phyloP scores from a whole-genome alignment of 73 alveolate species.

The Durusdinium trenchii region DNA sequence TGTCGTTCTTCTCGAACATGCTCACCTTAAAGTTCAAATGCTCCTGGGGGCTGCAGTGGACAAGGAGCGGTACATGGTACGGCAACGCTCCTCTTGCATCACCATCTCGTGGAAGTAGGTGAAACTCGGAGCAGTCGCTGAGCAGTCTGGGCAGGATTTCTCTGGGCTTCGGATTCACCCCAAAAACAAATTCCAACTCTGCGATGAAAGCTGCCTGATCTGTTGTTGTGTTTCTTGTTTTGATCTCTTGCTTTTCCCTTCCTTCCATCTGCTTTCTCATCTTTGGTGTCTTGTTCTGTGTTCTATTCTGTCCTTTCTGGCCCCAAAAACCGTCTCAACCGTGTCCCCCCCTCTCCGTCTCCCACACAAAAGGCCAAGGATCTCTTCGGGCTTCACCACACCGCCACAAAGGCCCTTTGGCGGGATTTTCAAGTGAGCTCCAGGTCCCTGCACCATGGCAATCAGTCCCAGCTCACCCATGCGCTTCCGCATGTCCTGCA shows the following conservation, averaged over 20 bases:
- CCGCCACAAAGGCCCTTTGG: conserved; percentile 35
- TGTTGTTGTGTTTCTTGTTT: too few relatives aligned
- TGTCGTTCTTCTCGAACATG: conserved; percentile 24
- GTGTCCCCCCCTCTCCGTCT: not conserved
- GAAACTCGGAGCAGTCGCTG: not conserved
- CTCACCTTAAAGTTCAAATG: conserved; percentile 31
- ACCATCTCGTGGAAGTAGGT: not conserved
- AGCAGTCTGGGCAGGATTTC: too few relatives aligned
- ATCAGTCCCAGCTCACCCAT: conserved; percentile 42
- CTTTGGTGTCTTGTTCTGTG: too few relatives aligned
- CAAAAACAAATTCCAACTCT: too few relatives aligned
- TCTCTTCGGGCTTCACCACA: conserved; percentile 45
- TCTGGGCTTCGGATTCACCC: too few relatives aligned
- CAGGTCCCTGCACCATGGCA: conserved; percentile 43
- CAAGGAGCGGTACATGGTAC: not conserved
- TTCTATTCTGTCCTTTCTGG: too few relatives aligned
- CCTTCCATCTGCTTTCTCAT: too few relatives aligned
- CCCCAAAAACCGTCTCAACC: too few relatives aligned
- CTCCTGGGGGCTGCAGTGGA: conserved; percentile 49
- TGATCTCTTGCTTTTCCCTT: too few relatives aligned
- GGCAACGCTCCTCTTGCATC: not conserved
- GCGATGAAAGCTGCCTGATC: too few relatives aligned
- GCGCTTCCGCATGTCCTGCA: conserved; percentile 62
- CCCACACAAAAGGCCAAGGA: not conserved
- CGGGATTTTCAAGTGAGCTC: conserved; percentile 3